These are phyloP conservation scores for Bonia amplexicaulis DNA, from an alignment of 176 grass and related monocot species.

Conservation along the genomic window DNA sequence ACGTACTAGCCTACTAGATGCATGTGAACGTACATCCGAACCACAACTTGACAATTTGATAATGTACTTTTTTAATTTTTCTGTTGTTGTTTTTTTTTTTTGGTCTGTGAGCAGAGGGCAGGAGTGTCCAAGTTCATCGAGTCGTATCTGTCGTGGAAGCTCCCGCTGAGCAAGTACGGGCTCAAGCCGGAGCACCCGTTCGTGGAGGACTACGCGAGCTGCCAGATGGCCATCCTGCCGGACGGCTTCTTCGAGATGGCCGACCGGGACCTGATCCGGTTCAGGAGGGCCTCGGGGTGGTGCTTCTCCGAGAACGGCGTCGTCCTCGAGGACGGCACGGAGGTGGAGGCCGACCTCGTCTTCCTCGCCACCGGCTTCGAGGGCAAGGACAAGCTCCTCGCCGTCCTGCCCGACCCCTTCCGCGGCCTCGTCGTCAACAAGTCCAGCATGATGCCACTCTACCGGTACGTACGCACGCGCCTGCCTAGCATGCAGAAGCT, in stretches of 20 bases:
- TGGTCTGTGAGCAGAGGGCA: conserved; percentile 34
- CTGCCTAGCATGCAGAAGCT: background rate
- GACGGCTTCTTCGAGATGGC: conserved; percentile 95
- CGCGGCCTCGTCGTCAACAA: conserved; percentile 49
- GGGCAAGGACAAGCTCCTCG: conserved; percentile 79
- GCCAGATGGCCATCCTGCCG: conserved; percentile 96
- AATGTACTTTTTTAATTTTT: background rate
- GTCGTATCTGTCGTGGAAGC: conserved; percentile 89
- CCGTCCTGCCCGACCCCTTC: conserved; percentile 67
- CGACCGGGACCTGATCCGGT: conserved; percentile 52
- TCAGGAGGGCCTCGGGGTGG: conserved; percentile 56
- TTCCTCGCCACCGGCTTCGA: conserved; percentile 96
- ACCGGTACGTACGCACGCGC: conserved; percentile 37
- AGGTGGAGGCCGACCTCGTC: conserved; percentile 83
- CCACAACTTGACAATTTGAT: too few relatives aligned
- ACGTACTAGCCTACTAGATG: background rate
- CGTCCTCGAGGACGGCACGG: conserved; percentile 60
- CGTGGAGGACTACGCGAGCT: conserved; percentile 94
- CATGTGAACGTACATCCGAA: background rate
- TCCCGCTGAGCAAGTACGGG: conserved; percentile 76
- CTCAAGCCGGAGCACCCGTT: conserved; percentile 86
- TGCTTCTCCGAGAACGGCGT: conserved; percentile 76
- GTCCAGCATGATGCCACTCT: conserved; percentile 81
- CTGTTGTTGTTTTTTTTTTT: background rate
- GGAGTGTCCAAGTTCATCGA: conserved; percentile 94